These are phyloP conservation scores for Candida orba DNA, from an alignment of 805 yeast species.

Conservation along the genomic window DNA sequence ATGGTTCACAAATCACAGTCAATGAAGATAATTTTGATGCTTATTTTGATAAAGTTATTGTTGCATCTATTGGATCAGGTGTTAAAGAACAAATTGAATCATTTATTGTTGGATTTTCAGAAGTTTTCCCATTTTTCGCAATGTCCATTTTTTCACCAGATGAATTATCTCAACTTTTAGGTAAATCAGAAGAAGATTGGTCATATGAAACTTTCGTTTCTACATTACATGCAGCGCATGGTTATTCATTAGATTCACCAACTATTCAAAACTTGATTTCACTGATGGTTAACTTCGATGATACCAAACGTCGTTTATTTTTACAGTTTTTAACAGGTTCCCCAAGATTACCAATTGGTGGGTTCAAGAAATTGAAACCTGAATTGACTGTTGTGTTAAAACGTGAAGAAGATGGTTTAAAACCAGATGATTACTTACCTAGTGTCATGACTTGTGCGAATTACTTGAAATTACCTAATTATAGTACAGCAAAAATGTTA, in stretches of 20 bases:
- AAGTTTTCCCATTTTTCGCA: constrained; percentile 72
- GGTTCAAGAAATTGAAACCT: constrained; percentile 77
- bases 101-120: constrained; percentile 74
- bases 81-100: constrained; percentile 55
- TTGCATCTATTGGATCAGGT: constrained; percentile 56
- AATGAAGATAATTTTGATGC: constrained; percentile 44
- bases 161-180: constrained; percentile 69
- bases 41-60: constrained; percentile 52
- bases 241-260: constrained; percentile 65
- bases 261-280: constrained; percentile 55
- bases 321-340: constrained; percentile 89
- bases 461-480: constrained; percentile 83
- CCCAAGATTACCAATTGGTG: constrained; percentile 90
- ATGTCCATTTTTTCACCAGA: constrained; percentile 62
- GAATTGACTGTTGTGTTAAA: constrained; percentile 82
- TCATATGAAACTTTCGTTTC: constrained; percentile 49
- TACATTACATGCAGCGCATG: constrained; percentile 81
- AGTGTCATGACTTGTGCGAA: constrained; percentile 99
- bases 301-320: constrained; percentile 58
- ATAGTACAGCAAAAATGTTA: constrained; percentile 58
- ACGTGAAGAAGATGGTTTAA: constrained; percentile 60
- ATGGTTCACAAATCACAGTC: constrained; percentile 49
- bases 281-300: constrained; percentile 48
- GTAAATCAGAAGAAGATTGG: constrained; percentile 87
- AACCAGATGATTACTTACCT: constrained; percentile 78